phyloP scores from a whole-genome alignment of 306 rosid species.

The Corylus americana region DNA sequence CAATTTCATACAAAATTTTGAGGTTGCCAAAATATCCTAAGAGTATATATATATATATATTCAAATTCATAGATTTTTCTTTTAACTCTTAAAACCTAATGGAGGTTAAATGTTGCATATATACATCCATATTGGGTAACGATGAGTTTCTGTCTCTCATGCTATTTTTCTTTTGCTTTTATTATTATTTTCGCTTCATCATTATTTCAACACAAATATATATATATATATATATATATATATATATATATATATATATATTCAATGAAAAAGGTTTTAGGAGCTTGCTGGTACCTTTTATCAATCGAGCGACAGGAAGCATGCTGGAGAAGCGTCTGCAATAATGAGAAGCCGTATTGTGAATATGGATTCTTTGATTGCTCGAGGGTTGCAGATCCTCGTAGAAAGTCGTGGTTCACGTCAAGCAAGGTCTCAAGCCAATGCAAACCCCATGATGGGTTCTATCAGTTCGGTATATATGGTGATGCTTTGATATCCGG shows the following conservation, averaged over 20 bases:
- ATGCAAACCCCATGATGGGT: slow-evolving; percentile 53
- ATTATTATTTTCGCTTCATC: too few species aligned
- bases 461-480: slow-evolving; percentile 71
- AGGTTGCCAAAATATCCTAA: too few species aligned
- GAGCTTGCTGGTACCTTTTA: slow-evolving; percentile 93
- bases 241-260: not conserved
- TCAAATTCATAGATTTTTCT: too few species aligned
- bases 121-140: too few species aligned
- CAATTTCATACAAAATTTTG: too few species aligned
- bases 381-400: slow-evolving; percentile 32
- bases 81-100: too few species aligned
- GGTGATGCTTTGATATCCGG: slow-evolving; percentile 67
- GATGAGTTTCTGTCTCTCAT: too few species aligned
- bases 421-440: slow-evolving; percentile 56
- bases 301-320: slow-evolving; percentile 86
- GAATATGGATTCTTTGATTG: slow-evolving; percentile 64
- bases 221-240: too few species aligned
- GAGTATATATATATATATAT: too few species aligned
- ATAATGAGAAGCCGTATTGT: slow-evolving; percentile 43
- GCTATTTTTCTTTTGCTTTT: too few species aligned
- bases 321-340: slow-evolving; percentile 80
- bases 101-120: too few species aligned
- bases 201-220: too few species aligned
- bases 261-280: slow-evolving; percentile 60
- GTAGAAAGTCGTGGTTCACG: slow-evolving; percentile 59